Conservation (phyloP, 257 asterid genomes). For the Verbena officinalis region DNA sequence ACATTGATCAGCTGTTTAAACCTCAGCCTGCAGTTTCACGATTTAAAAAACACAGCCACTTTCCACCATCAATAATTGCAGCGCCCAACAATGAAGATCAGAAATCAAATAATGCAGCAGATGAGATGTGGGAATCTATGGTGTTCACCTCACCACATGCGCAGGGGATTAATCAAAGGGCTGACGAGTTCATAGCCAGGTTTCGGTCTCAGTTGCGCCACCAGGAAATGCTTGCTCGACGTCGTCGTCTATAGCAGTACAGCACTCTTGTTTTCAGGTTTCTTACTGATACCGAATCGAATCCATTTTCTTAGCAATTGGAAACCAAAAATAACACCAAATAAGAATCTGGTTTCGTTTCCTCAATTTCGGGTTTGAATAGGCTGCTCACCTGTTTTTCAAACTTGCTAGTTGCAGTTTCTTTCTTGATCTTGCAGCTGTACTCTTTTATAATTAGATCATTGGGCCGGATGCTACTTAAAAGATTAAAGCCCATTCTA, state of each 20-base stretch:
- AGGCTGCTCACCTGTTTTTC: too few species aligned
- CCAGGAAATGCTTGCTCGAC: constrained; percentile 41
- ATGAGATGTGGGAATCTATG: background rate
- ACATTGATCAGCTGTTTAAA: constrained; percentile 51
- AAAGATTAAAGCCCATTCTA: too few species aligned
- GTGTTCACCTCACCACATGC: constrained; percentile 38
- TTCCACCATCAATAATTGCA: background rate
- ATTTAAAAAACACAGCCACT: background rate
- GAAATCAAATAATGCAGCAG: background rate
- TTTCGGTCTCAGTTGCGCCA: constrained; percentile 52
- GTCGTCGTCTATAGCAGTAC: too few species aligned
- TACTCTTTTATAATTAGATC: too few species aligned
- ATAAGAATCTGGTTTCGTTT: too few species aligned
- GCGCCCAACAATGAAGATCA: constrained; percentile 3
- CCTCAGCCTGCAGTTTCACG: constrained; percentile 32
- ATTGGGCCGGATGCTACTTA: too few species aligned
- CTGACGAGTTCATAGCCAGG: constrained; percentile 59
- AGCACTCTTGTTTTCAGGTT: constrained; percentile 15
- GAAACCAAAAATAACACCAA: too few species aligned
- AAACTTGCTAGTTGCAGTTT: too few species aligned
- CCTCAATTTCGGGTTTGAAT: too few species aligned
- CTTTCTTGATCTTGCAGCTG: too few species aligned
- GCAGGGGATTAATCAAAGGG: constrained; percentile 60
- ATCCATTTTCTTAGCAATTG: too few species aligned
- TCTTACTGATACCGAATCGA: too few species aligned